Evolutionary conservation across 352 stramenopile species (phyloP).

Genomic region (Phytopythium aichiense): DNA sequence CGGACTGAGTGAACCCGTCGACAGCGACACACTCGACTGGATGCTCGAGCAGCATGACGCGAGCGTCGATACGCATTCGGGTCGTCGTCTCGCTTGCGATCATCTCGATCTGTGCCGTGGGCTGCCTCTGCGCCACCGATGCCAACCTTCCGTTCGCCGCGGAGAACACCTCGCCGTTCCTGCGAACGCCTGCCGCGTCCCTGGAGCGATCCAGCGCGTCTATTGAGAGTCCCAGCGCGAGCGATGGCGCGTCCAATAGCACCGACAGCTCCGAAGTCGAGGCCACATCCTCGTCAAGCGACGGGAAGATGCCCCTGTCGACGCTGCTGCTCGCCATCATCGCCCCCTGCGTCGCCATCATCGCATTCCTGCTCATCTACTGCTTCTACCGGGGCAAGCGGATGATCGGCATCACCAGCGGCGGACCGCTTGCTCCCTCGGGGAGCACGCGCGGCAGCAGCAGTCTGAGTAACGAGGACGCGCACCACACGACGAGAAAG

Average conservation of each 20-base stretch:
- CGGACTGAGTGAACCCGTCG: background rate
- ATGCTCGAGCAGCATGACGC: background rate
- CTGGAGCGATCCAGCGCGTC: background rate
- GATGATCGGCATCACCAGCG: background rate
- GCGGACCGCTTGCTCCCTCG: background rate
- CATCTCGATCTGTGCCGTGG: background rate
- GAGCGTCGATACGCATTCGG: background rate
- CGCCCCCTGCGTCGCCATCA: slow-evolving; percentile 2
- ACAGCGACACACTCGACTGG: background rate
- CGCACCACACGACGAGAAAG: too few relatives aligned
- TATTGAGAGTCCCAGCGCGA: background rate
- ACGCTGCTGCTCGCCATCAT: slow-evolving; percentile 9
- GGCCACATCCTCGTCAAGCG: background rate
- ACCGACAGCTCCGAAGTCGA: background rate
- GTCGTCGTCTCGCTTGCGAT: background rate
- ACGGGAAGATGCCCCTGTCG: background rate
- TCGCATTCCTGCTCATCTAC: slow-evolving; percentile 9
- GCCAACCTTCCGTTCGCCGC: background rate
- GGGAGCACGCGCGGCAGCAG: slow-evolving; percentile 3
- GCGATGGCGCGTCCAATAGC: background rate
- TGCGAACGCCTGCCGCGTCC: background rate
- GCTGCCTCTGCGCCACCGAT: background rate
- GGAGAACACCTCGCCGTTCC: background rate
- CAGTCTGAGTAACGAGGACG: background rate
- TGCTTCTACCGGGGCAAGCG: slow-evolving; percentile 6